These are phyloP conservation scores for Wickerhamia fluorescens DNA, from an alignment of 805 yeast species.

Conservation along the genomic window DNA sequence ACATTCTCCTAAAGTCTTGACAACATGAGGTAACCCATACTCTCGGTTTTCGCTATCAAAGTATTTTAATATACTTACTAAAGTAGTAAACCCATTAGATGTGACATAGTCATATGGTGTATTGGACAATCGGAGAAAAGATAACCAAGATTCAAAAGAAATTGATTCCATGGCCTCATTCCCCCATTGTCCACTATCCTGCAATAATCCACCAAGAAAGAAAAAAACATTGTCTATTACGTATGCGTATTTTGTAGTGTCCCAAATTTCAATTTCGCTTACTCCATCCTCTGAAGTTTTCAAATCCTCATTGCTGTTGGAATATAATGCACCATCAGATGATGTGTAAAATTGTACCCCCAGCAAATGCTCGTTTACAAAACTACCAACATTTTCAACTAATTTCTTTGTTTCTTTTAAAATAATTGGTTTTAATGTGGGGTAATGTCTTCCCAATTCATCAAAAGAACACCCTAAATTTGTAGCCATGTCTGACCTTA, in stretches of 20 bases:
- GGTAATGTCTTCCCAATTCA: slow-evolving; percentile 78
- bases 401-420: slow-evolving; percentile 39
- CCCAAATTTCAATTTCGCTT: slow-evolving; percentile 45
- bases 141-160: slow-evolving; percentile 38
- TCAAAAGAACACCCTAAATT: slow-evolving; percentile 65
- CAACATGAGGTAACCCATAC: slow-evolving; percentile 36
- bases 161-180: slow-evolving; percentile 31
- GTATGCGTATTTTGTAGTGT: slow-evolving; percentile 37
- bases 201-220: slow-evolving; percentile 42
- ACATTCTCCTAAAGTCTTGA: slow-evolving; percentile 23
- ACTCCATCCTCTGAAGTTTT: slow-evolving; percentile 29
- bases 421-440: slow-evolving; percentile 58
- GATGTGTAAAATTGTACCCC: too few relatives aligned
- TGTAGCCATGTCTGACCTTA: slow-evolving; percentile 40
- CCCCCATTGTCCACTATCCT: slow-evolving; percentile 45
- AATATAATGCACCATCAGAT: slow-evolving; percentile 2
- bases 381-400: slow-evolving; percentile 38
- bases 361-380: slow-evolving; percentile 22
- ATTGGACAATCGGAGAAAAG: slow-evolving; percentile 41
- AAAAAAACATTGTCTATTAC: slow-evolving; percentile 44
- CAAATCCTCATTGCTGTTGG: slow-evolving; percentile 5
- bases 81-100: slow-evolving; percentile 47
- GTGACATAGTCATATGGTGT: slow-evolving; percentile 57
- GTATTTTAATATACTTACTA: slow-evolving; percentile 47
- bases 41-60: slow-evolving; percentile 50